Conservation (phyloP, 192 early-diverging fungal species). For the Coemansia javaensis region DNA sequence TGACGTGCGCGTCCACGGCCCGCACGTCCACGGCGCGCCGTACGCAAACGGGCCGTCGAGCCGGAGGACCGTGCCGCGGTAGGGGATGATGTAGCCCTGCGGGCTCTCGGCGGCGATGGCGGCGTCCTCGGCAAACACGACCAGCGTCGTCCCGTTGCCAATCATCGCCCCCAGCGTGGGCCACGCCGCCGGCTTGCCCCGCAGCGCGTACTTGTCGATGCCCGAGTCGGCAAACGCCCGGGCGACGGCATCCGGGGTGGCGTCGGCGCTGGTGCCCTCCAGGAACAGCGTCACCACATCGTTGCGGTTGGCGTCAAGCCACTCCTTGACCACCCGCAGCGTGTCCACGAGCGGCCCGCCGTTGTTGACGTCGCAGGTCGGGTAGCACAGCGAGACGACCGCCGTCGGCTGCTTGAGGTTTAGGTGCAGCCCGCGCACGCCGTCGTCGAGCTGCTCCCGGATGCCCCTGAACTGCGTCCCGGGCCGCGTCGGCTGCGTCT, state of each 20-base stretch:
- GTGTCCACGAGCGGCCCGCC: conserved; percentile 33
- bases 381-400: conserved; percentile 31
- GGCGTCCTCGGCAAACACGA: conserved; percentile 44
- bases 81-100: conserved; percentile 39
- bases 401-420: conserved; percentile 31
- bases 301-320: conserved; percentile 35
- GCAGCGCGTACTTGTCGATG: conserved; percentile 24
- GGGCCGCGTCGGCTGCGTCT: conserved; percentile 10
- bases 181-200: conserved; percentile 30
- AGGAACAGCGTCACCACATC: conserved; percentile 48
- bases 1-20: conserved; percentile 30
- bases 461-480: conserved; percentile 47
- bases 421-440: conserved; percentile 44
- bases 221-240: conserved; percentile 35
- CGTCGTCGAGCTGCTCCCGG: conserved; percentile 36
- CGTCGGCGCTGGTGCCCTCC: conserved; percentile 17
- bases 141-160: conserved; percentile 27
- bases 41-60: conserved; percentile 34
- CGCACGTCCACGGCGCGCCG: conserved; percentile 35
- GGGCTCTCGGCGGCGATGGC: conserved; percentile 23
- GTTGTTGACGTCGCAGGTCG: conserved; percentile 38
- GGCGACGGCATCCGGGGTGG: conserved; percentile 25
- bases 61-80: conserved; percentile 18
- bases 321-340: conserved; percentile 28
- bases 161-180: conserved; percentile 38